phyloP scores from a whole-genome alignment of 192 early-diverging fungal genomes.

The Rhizoclosmatium sp. region DNA sequence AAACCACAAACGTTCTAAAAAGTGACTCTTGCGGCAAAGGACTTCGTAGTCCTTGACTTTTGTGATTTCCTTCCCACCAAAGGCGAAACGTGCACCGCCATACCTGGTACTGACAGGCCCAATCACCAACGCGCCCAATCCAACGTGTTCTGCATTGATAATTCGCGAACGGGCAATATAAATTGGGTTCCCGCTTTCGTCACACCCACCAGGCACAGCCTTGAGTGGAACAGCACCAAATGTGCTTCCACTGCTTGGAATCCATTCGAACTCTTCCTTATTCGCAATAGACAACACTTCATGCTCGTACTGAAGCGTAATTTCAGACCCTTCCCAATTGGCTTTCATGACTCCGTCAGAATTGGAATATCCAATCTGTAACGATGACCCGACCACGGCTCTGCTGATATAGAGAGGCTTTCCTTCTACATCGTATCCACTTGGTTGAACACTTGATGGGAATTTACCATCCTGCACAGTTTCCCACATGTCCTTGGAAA shows the following conservation, averaged over 20 bases:
- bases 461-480: constrained; percentile 5
- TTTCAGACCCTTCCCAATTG: constrained; percentile 11
- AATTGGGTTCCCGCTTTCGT: not conserved
- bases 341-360: constrained; percentile 5
- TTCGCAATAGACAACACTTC: constrained; percentile 1
- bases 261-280: not conserved
- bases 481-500: constrained; percentile 12
- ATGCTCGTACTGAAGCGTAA: constrained; percentile 10
- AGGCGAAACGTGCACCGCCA: constrained; percentile 9
- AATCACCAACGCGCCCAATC: constrained; percentile 8
- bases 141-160: not conserved
- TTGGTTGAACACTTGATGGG: not conserved
- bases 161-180: constrained; percentile 25
- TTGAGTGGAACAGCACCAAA: not conserved
- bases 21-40: not conserved
- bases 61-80: constrained; percentile 11
- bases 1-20: constrained; percentile 1
- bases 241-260: not conserved
- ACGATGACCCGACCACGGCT: not conserved
- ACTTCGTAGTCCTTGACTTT: constrained; percentile 16
- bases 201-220: constrained; percentile 15
- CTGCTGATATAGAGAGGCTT: constrained; percentile 7
- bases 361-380: constrained; percentile 6
- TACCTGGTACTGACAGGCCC: constrained; percentile 5
- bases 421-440: constrained; percentile 7